Evolutionary conservation across 78 protist genomes (phyloP).

Genomic region (Diacronema lutheri): DNA sequence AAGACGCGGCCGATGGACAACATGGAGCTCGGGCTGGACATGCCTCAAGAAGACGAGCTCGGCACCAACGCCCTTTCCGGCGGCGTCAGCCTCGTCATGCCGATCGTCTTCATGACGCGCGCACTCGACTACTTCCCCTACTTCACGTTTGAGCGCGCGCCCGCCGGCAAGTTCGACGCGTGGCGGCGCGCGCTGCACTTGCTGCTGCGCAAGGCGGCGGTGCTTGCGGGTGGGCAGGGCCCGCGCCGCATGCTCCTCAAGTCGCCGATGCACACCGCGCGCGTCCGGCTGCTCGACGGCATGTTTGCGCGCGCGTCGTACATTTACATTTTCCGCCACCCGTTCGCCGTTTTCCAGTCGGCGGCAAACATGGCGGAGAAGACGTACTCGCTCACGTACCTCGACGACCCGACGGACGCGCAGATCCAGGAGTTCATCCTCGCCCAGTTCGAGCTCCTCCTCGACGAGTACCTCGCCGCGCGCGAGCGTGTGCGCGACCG

Average conservation of each 20-base stretch:
- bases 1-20: conserved; percentile 17
- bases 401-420: background rate
- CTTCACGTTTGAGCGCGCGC: background rate
- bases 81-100: background rate
- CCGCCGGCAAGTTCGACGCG: background rate
- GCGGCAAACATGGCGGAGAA: background rate
- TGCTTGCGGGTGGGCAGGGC: background rate
- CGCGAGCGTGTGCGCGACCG: background rate
- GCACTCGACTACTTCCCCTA: background rate
- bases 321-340: conserved; percentile 17
- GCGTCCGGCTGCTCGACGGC: background rate
- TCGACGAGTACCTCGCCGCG: background rate
- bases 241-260: conserved; percentile 2
- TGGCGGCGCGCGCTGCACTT: background rate
- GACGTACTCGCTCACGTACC: background rate
- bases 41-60: conserved; percentile 27
- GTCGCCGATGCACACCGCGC: conserved; percentile 25
- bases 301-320: background rate
- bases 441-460: background rate
- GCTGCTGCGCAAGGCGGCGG: background rate
- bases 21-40: conserved; percentile 12
- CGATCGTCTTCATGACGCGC: conserved; percentile 4
- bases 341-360: background rate
- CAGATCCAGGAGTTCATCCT: conserved; percentile 1
- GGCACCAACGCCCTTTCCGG: background rate